phyloP scores from a whole-genome alignment of 129 eudicot species.

The Ambrosia trifida region DNA sequence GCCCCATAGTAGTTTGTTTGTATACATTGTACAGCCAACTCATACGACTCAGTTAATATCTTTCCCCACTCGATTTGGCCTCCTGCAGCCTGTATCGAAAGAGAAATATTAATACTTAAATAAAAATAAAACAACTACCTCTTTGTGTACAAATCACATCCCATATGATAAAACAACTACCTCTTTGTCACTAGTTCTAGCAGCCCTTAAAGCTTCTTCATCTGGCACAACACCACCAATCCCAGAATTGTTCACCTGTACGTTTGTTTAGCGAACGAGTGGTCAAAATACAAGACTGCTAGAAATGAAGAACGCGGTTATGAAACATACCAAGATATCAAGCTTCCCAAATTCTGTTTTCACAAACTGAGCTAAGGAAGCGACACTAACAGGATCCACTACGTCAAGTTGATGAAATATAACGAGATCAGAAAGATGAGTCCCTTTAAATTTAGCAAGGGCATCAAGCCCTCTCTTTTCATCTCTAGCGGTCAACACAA shows the following conservation, averaged over 20 bases:
- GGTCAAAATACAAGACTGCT: slow-evolving; percentile 5
- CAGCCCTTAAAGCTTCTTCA: slow-evolving; percentile 36
- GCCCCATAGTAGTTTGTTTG: slow-evolving; percentile 63
- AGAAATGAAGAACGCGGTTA: neutral
- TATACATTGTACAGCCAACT: slow-evolving; percentile 48
- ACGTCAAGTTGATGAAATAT: slow-evolving; percentile 68
- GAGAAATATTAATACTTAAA: neutral
- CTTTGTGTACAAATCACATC: neutral
- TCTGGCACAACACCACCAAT: slow-evolving; percentile 39
- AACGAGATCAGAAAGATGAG: slow-evolving; percentile 46
- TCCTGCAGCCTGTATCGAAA: slow-evolving; percentile 14
- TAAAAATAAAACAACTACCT: neutral
- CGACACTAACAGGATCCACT: slow-evolving; percentile 48
- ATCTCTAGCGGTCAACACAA: slow-evolving; percentile 69
- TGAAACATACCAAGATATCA: slow-evolving; percentile 61
- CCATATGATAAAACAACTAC: neutral
- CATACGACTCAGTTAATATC: slow-evolving; percentile 32
- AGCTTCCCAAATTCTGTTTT: slow-evolving; percentile 56
- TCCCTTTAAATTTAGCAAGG: slow-evolving; percentile 37
- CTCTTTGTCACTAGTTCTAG: slow-evolving; percentile 13
- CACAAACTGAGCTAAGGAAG: slow-evolving; percentile 55
- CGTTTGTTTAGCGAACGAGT: neutral
- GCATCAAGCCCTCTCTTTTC: slow-evolving; percentile 58
- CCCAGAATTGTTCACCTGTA: slow-evolving; percentile 69
- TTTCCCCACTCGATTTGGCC: slow-evolving; percentile 25